Base-by-base conservation (phyloP, 75 land plant species). In the Cunninghamia lanceolata region DNA sequence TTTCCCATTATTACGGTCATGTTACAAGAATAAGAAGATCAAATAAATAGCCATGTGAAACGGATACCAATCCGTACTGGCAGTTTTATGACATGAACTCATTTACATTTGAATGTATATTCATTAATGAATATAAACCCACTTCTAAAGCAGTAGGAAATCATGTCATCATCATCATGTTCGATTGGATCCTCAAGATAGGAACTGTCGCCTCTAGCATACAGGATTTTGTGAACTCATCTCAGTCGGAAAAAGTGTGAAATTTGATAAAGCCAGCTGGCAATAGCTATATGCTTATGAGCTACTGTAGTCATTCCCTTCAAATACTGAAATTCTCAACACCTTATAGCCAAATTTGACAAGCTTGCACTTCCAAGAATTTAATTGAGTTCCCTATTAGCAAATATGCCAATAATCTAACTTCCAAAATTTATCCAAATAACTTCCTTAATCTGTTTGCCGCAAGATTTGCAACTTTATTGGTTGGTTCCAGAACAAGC, bases 401-500 rank as follows among this genome's bases (percentile, higher is more conserved):
- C 15, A 80, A 80, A 80, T 80, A 43, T 80, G 50, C 82, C 45
- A 45, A 80, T 45, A 13, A 80, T 80, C 32, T 46, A 36, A 36
- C 9, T 82, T 86, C 21, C 68, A 83, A 54, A 38, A 76, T 54
- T 84, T 93, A 92, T 87, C 83, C 86, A 78, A 94, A 85, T 52
- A 92, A 85, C 85, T 94, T 92, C 85, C 83, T 95, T 53, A 96
- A 87, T 88, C 95, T 91, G 25, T 91, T 89, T 17, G 86, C 85
- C 82, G 93, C 93, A 42, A 81, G 46, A 45, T 85, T 73, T 86
- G 99, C 99, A 85, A 95, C 91, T 86, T 89, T 96, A 82, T 96
- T 96, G 42, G 96, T 94, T 40, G 99, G 99, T 85, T 96, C 99
- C 36, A 96, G 87, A 75, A 96, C 95, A 82, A 96, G 94, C 21